Evolutionary conservation across 306 rosid genomes (phyloP), one percentile per base, ranked within the genome.

Genomic region (Coriaria nepalensis): DNA sequence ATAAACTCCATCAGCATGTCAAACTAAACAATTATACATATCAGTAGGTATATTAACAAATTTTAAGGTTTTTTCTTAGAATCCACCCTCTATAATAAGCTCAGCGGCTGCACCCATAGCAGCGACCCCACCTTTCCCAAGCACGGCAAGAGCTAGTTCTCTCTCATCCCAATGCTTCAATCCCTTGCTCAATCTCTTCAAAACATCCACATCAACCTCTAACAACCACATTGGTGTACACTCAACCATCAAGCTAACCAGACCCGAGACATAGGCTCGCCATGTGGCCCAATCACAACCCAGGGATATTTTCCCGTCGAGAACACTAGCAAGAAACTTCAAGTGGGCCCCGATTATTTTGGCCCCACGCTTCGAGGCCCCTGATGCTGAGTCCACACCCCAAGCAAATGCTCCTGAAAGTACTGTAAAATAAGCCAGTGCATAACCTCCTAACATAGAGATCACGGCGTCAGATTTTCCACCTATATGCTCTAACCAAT

Each of bases 101-200:
- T 90, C 93, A 62, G 95, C 95, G 36, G 95, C 90, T 0, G 82
- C 77, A 9, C 95, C 95, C 95, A 88, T 88, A 55, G 82, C 79
- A 15, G 65, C 76, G 2, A 57, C 38, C 20, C 97, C 93, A 40
- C 93, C 93, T 9, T 68, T 53, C 61, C 81, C 90, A 55, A 90
- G 68, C 48, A 90, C 65, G n/a, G 77, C 70, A 40, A 84, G 43
- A 50, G 95, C 97, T 82, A 90, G 53, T 47, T 78, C 80, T 35
- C 73, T 66, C 78, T 90, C 92, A 35, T 72, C 68, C 77, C 78
- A 68, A 49, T 33, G 77, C 47, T 68, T 74, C 39, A 90, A 76
- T 58, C 82, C 93, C 34, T 50, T 70, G 76, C 93, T 74, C 62
- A 90, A 54, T 59, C 74, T 78, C 82, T 79, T 81, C 50, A 90